Base-by-base conservation (phyloP, 495 filamentous ascomycete genomes). In the Tuber calosporum region DNA sequence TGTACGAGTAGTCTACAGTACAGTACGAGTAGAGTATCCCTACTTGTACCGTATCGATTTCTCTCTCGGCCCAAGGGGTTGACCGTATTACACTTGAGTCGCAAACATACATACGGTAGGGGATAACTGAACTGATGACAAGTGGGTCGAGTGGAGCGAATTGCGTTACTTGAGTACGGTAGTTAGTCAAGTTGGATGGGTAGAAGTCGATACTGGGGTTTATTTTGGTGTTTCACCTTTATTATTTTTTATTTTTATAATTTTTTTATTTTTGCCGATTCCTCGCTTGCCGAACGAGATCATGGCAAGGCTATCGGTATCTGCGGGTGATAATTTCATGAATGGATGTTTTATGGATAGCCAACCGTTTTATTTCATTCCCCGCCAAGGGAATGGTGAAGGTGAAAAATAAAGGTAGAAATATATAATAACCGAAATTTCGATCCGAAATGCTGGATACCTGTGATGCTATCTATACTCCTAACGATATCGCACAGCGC, bases 261-360 rank as follows among this genome's bases (percentile, higher is more conserved):
- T 58, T 13, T 26, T 26, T n/a, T n/a, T n/a, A 6, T 53, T 9
- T 0, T 30, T 62, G 9, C 13, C 53, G 53, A 30, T 62, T 62
- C 30, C 53, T 62, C 53, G 53, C n/a, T 30, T 62, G 53, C 53
- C 53, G 17, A 62, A 62, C 53, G 11, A 62, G 53, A 62, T 62
- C 11, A 30, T 62, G 53, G 53, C 30, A 62, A 62, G 30, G 53
- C 9, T 62, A 62, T 62, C 53, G 53, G 4, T 62, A 62, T 62
- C 53, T 30, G n/a, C 53, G n/a, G 53, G 22, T 53, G 45, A n/a
- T 53, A 2, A 9, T 45, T 41, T 19, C 20, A 4, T 53, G 20
- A 6, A 53, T 2, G 45, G 45, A n/a, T n/a, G n/a, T n/a, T n/a
- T n/a, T n/a, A 30, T 62, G 53, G 53, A 8, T 62, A 30, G 1